Conservation (phyloP, 1,139 yeast species). For the Pichia sp. region DNA sequence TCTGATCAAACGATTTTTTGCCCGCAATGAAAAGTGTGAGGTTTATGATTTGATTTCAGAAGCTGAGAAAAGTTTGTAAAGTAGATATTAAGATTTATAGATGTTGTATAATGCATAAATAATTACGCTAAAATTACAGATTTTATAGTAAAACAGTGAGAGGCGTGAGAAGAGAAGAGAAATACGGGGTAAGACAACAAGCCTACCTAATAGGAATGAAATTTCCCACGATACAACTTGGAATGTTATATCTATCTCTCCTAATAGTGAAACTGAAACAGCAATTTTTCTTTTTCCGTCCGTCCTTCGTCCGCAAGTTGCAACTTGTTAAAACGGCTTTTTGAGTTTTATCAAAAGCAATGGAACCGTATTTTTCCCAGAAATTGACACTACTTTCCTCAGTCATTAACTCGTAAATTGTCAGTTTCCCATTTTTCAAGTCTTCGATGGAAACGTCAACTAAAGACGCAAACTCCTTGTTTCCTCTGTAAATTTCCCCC, state of each 20-base stretch:
- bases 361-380: slow-evolving; percentile 97
- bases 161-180: background rate
- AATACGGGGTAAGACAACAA: too few species aligned
- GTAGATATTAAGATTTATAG: background rate
- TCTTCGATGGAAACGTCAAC: slow-evolving; percentile 91
- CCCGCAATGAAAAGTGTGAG: slow-evolving; percentile 15
- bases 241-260: slow-evolving; percentile 89
- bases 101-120: background rate
- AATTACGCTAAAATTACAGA: background rate
- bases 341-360: slow-evolving; percentile 93
- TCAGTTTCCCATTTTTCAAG: slow-evolving; percentile 84
- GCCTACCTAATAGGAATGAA: slow-evolving; percentile 66
- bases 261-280: slow-evolving; percentile 93
- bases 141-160: background rate
- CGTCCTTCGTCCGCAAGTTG: slow-evolving; percentile 78
- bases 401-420: slow-evolving; percentile 91
- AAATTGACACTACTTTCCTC: slow-evolving; percentile 97
- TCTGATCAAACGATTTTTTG: slow-evolving; percentile 26
- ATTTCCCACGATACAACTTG: slow-evolving; percentile 94
- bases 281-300: slow-evolving; percentile 76
- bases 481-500: slow-evolving; percentile 93
- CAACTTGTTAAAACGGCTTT: slow-evolving; percentile 94
- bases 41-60: slow-evolving; percentile 16
- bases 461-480: slow-evolving; percentile 91
- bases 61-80: slow-evolving; percentile 1